phyloP scores from a whole-genome alignment of 2,329 filamentous ascomycete genomes.

The Sphaceloma murrayae region DNA sequence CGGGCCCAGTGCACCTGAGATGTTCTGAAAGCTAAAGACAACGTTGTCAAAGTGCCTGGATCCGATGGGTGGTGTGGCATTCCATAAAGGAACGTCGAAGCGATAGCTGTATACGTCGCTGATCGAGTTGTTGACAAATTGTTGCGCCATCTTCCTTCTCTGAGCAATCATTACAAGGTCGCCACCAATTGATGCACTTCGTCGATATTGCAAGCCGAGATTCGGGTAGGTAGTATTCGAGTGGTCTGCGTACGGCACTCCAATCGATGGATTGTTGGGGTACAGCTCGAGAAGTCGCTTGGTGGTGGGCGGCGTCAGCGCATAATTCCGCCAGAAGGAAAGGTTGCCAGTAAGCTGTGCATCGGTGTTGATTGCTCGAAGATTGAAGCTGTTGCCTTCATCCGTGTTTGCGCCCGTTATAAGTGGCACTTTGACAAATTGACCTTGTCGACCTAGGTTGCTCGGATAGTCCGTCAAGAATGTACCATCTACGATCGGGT shows the following conservation, averaged over 20 bases:
- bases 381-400: conserved; percentile 38
- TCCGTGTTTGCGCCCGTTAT: conserved; percentile 43
- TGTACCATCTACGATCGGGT: conserved; percentile 36
- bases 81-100: conserved; percentile 41
- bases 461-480: conserved; percentile 43
- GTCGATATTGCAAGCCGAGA: conserved; percentile 38
- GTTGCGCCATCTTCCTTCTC: conserved; percentile 38
- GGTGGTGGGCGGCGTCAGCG: conserved; percentile 38
- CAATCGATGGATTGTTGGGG: conserved; percentile 40
- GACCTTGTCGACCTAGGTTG: conserved; percentile 34
- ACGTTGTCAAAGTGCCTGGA: conserved; percentile 43
- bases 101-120: conserved; percentile 40
- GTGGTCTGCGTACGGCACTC: conserved; percentile 34
- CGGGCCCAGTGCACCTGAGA: conserved; percentile 39
- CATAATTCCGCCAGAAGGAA: conserved; percentile 39
- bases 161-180: conserved; percentile 43
- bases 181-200: conserved; percentile 37
- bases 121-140: conserved; percentile 29
- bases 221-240: conserved; percentile 23
- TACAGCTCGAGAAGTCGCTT: conserved; percentile 39
- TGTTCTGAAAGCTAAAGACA: conserved; percentile 44
- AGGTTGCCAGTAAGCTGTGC: conserved; percentile 36
- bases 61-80: conserved; percentile 33
- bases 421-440: conserved; percentile 38
- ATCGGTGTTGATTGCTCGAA: conserved; percentile 35